These are phyloP conservation scores for Camellia oleifera DNA, from an alignment of 179 eudicot species.

Conservation along the genomic window DNA sequence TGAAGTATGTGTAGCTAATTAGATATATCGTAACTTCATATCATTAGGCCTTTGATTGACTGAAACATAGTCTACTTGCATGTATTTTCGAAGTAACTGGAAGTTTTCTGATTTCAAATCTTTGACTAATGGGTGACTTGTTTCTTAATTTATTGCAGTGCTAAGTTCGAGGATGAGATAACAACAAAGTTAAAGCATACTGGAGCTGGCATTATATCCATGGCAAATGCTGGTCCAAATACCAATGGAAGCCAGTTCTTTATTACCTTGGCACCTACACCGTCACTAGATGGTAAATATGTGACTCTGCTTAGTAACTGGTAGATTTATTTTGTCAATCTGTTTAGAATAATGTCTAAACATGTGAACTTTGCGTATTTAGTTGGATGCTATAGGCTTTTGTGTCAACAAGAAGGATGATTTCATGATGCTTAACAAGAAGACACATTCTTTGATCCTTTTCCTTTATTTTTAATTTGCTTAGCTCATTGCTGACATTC, in stretches of 20 bases:
- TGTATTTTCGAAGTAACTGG: not conserved
- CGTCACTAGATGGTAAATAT: slow-evolving; percentile 68
- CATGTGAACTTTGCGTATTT: not conserved
- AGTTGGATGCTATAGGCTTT: not conserved
- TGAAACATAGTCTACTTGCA: not conserved
- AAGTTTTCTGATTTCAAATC: not conserved
- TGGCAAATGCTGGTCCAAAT: slow-evolving; percentile 98
- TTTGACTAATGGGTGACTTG: slow-evolving; percentile 6
- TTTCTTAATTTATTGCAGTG: slow-evolving; percentile 39
- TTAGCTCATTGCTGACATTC: not conserved
- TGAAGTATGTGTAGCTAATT: too few relatives aligned
- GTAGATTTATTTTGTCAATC: not conserved
- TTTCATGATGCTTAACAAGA: not conserved
- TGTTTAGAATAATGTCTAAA: not conserved
- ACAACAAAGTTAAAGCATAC: slow-evolving; percentile 74
- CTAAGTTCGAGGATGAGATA: slow-evolving; percentile 81
- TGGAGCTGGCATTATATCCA: slow-evolving; percentile 91
- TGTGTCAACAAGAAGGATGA: not conserved
- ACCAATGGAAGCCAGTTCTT: slow-evolving; percentile 97
- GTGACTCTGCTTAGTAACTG: not conserved
- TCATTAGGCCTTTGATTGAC: not conserved
- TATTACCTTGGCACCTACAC: slow-evolving; percentile 77
- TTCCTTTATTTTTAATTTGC: not conserved
- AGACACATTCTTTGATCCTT: slow-evolving; percentile 3
- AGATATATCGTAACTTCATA: not conserved